Base-by-base conservation (phyloP, 805 yeast species). In the Tetrapisispora iriomotensis region DNA sequence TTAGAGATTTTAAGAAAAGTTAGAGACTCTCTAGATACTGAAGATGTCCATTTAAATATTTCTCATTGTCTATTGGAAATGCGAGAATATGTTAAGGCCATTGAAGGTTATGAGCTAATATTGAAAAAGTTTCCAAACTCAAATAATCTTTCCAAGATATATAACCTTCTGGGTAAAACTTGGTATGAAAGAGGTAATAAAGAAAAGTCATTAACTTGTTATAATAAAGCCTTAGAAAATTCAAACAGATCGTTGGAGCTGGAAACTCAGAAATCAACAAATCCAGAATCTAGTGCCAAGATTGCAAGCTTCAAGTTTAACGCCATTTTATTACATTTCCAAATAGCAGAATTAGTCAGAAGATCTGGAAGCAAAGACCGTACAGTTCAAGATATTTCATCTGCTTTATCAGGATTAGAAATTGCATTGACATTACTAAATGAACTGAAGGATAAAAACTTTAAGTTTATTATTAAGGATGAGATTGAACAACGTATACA, bases 11-110 rank as follows among this genome's bases (percentile, higher is more conserved):
- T 92, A 53, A 74, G 94, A 59, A 86, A 88, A 50, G 77, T 88
- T 39, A 75, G 96, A 54, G 98, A 92, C 52, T 81, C 96, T 5
- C 67, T 88, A 47, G 81, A 82, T 54, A 95, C 85, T 54, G 76
- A 82, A 39, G 77, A 92, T 9, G 79, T 87, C 12, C 85, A 78
- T 56, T 67, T 90, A 49, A 92, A 92, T 58, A 63, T 85, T 53
- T 97, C 95, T 0, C 95, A 92, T 60, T 88, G 90, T 44, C 68
- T 83, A 38, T 63, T 82, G 34, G 96, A 88, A 43, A 72, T 85
- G 57, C 79, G 80, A 47, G 94, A 88, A 56, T 87, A 67, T 54
- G 68, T 81, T 2, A 84, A 87, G 50, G 90, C 96, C 1, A 81
- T 88, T 53, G 97, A 92, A 60, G 74, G 76, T 53, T 92, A 90